phyloP scores from a whole-genome alignment of 176 grass and related monocot genomes.

The Carex kokanica region DNA sequence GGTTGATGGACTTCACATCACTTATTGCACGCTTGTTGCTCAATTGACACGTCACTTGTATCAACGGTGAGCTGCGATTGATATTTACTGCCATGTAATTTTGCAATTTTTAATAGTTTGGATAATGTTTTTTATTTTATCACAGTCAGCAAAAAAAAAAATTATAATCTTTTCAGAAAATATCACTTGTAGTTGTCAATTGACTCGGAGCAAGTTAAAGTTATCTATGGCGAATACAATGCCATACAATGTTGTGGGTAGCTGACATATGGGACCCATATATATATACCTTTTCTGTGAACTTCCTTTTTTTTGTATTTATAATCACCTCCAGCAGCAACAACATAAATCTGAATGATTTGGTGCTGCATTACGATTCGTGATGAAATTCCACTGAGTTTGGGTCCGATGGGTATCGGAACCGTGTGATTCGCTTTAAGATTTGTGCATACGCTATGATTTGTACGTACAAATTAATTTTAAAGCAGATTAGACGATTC shows the following conservation, averaged over 20 bases:
- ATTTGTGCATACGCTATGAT: no score
- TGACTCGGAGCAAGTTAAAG: background rate
- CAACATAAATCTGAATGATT: no score
- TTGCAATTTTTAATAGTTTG: background rate
- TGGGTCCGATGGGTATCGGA: no score
- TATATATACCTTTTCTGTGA: background rate
- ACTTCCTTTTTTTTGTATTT: no score
- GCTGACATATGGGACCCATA: background rate
- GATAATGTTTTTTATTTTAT: slow-evolving; percentile 17
- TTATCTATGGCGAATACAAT: background rate
- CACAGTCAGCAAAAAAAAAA: background rate
- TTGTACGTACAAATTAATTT: no score
- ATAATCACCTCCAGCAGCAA: no score
- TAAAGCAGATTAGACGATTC: no score
- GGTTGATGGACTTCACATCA: background rate
- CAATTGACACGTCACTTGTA: slow-evolving; percentile 3
- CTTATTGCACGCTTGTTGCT: background rate
- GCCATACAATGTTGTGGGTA: background rate
- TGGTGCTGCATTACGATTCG: no score
- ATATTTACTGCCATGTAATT: background rate
- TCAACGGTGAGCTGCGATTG: background rate
- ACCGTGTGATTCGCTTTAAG: no score
- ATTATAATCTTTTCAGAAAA: background rate
- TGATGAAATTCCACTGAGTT: no score
- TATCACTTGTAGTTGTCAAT: background rate